Evolutionary conservation across 2,329 filamentous ascomycete genomes (phyloP).

Genomic region (Colletotrichum sublineola): DNA sequence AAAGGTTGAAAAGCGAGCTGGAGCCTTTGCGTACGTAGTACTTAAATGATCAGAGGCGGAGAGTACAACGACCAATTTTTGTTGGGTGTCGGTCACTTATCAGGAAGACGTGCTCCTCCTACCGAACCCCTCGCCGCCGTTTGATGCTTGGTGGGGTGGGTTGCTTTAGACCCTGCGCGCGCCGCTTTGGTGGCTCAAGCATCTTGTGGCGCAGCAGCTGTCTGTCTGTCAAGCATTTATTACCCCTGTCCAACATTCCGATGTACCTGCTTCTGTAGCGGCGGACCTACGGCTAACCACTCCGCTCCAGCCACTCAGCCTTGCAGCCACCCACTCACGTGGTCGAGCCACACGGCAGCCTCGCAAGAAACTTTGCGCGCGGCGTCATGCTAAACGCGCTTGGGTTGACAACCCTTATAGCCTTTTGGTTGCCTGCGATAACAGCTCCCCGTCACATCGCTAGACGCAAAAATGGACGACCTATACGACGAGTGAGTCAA

Average conservation of each 20-base stretch:
- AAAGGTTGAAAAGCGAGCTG: conserved; percentile 3
- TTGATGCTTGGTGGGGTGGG: conserved; percentile 41
- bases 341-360: conserved; percentile 32
- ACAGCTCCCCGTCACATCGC: conserved; percentile 17
- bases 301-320: conserved; percentile 31
- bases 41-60: conserved; percentile 22
- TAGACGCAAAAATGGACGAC: conserved; percentile 79
- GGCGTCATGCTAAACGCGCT: conserved; percentile 39
- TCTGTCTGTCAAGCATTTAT: conserved; percentile 19
- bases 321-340: conserved; percentile 40
- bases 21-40: conserved; percentile 15
- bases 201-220: conserved; percentile 38
- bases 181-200: conserved; percentile 10
- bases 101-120: conserved; percentile 28
- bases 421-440: conserved; percentile 19
- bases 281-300: conserved; percentile 10
- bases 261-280: conserved; percentile 36
- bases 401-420: conserved; percentile 22
- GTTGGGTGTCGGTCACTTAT: conserved; percentile 36
- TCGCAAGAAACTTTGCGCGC: conserved; percentile 43
- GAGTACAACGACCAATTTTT: conserved; percentile 26
- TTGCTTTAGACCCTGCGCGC: conserved; percentile 18
- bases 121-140: conserved; percentile 29
- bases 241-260: not conserved
- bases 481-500: conserved; percentile 88